Percentiles rank a stretch among this genome's conserved stretches.
These are phyloP conservation scores for Auxenochlorella pyrenoidosa DNA, from an alignment of 139 green algal genomes.

Conservation along the genomic window DNA sequence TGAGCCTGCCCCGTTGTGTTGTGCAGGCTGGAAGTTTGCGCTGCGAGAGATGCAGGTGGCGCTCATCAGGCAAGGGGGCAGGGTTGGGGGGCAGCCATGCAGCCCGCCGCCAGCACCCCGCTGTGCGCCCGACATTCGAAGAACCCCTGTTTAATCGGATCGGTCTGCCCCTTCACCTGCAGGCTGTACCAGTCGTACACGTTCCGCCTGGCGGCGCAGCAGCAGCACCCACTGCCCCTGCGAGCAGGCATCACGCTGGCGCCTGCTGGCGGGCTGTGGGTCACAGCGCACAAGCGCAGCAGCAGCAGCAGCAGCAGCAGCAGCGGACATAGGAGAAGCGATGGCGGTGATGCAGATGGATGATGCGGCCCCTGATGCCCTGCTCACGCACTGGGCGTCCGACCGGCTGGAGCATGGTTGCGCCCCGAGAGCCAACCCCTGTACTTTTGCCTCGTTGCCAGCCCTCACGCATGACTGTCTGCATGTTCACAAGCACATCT, in stretches of 20 bases:
- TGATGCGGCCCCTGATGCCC: no score
- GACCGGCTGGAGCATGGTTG: no score
- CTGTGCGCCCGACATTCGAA: neutral
- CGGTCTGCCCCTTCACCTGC: neutral
- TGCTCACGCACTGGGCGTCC: no score
- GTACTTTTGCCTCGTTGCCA: no score
- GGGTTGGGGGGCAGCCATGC: neutral
- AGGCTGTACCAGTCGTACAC: slow-evolving; percentile 31
- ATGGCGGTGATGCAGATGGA: no score
- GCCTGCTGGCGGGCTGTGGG: neutral
- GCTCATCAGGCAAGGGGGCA: slow-evolving; percentile 13
- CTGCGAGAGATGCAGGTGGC: slow-evolving; percentile 24
- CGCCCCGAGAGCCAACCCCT: no score
- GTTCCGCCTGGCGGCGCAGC: neutral
- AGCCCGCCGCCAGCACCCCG: neutral
- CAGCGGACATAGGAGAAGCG: neutral
- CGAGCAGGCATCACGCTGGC: slow-evolving; percentile 13
- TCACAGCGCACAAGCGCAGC: neutral
- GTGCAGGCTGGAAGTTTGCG: slow-evolving; percentile 42
- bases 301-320: neutral
- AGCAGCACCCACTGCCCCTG: slow-evolving; percentile 5
- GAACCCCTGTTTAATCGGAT: neutral
- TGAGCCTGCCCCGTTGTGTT: neutral
- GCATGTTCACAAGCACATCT: no score
- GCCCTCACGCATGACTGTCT: no score